phyloP scores from a whole-genome alignment of 2,329 filamentous ascomycete genomes.

The Byssothecium circinans region DNA sequence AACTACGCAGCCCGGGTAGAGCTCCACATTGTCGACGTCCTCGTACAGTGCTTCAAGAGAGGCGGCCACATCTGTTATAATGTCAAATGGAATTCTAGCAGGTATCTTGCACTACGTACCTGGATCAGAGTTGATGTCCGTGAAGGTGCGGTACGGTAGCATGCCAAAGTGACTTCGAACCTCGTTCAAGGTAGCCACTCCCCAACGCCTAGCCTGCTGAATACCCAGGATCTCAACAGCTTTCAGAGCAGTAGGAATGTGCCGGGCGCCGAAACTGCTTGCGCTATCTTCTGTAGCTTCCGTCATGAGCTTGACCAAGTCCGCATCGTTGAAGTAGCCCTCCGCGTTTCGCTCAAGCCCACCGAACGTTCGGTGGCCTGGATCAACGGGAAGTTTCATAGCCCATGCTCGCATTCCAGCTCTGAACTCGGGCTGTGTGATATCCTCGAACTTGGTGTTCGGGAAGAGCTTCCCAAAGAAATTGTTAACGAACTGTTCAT shows the following conservation, averaged over 20 bases:
- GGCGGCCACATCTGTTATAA: conserved; percentile 43
- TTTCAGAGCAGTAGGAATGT: conserved; percentile 71
- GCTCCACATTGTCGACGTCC: conserved; percentile 75
- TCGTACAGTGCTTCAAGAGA: conserved; percentile 62
- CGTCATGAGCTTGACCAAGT: conserved; percentile 69
- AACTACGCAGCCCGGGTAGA: conserved; percentile 77
- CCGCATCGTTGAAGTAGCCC: conserved; percentile 72
- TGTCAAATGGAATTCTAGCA: not conserved
- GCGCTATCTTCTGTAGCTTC: conserved; percentile 70
- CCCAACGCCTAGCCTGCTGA: conserved; percentile 73
- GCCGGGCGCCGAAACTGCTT: conserved; percentile 57
- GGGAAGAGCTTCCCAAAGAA: conserved; percentile 35
- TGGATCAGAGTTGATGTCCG: conserved; percentile 80
- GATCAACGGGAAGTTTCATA: conserved; percentile 60
- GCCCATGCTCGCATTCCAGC: conserved; percentile 3
- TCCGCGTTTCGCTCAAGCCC: conserved; percentile 64
- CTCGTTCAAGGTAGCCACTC: conserved; percentile 77
- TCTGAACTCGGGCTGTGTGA: conserved; percentile 31
- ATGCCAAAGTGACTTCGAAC: conserved; percentile 80
- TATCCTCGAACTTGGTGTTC: conserved; percentile 57
- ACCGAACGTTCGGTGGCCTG: conserved; percentile 67
- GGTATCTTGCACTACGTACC: conserved; percentile 50
- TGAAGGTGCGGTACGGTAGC: conserved; percentile 74
- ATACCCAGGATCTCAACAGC: conserved; percentile 79
- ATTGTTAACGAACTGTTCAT: conserved; percentile 73